A percentile compares a stretch with the other conserved stretches of the same genome.
phyloP scores from a whole-genome alignment of 208 protist genomes.

The Wallacemonas collosoma region DNA sequence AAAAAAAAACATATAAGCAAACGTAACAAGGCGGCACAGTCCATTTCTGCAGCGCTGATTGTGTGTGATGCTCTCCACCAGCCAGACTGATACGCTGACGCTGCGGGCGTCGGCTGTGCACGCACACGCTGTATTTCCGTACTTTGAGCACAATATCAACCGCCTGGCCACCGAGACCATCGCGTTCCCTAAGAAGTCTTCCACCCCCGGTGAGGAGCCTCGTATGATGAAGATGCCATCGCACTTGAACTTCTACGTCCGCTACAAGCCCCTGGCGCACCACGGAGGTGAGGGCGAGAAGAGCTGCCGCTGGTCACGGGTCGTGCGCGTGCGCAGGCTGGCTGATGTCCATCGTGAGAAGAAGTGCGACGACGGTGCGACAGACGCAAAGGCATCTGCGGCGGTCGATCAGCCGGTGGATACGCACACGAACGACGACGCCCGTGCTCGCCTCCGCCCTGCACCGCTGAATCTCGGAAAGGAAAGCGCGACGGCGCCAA shows the following conservation, averaged over 20 bases:
- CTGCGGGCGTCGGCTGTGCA: slow-evolving; percentile 68
- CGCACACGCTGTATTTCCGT: slow-evolving; percentile 58
- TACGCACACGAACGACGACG: neutral
- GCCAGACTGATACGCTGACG: slow-evolving; percentile 51
- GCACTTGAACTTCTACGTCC: slow-evolving; percentile 67
- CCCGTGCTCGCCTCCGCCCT: neutral
- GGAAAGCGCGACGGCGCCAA: neutral
- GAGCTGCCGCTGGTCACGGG: slow-evolving; percentile 58
- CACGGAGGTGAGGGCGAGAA: slow-evolving; percentile 29
- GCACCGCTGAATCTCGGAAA: slow-evolving; percentile 1
- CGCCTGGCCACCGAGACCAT: neutral
- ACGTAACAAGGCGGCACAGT: neutral
- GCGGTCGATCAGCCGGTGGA: too few relatives aligned
- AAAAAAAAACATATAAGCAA: neutral
- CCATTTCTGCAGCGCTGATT: neutral
- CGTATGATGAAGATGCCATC: slow-evolving; percentile 32
- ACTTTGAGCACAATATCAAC: slow-evolving; percentile 64
- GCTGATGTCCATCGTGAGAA: slow-evolving; percentile 13
- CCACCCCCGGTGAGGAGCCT: slow-evolving; percentile 15
- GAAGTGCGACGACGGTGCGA: slow-evolving; percentile 15
- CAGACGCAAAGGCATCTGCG: neutral
- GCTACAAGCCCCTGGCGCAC: slow-evolving; percentile 47
- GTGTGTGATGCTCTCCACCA: slow-evolving; percentile 32
- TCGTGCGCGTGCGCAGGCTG: slow-evolving; percentile 37
- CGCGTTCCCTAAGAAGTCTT: slow-evolving; percentile 6